Percentiles rank a stretch among this genome's conserved stretches.
Evolutionary conservation across 1,139 yeast genomes (phyloP).

Genomic region (Taphrina pruni): DNA sequence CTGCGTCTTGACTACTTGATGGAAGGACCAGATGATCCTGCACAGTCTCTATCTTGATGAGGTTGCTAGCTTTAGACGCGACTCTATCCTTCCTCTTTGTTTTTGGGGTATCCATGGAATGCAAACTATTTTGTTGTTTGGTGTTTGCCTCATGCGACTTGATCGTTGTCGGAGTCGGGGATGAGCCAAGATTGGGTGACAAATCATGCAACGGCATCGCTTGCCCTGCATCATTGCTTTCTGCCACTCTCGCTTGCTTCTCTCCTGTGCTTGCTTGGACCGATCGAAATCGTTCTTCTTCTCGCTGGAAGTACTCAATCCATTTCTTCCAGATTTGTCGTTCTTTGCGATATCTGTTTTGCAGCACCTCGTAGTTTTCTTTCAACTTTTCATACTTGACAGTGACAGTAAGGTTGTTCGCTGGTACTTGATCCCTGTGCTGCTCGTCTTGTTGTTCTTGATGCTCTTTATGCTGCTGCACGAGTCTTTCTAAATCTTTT

Average conservation of each 20-base stretch:
- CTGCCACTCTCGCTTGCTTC: background rate
- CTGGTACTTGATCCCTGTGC: background rate
- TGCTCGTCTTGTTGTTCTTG: background rate
- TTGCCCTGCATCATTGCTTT: background rate
- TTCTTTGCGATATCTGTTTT: slow-evolving; percentile 8
- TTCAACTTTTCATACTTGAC: slow-evolving; percentile 12
- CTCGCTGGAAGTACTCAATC: slow-evolving; percentile 1
- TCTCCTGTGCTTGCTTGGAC: background rate
- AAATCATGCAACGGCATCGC: slow-evolving; percentile 1
- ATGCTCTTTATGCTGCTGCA: background rate
- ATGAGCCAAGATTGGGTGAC: slow-evolving; percentile 1
- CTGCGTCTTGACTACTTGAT: slow-evolving; percentile 19
- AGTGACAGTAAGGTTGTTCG: background rate
- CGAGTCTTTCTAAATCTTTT: background rate
- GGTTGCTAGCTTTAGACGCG: background rate
- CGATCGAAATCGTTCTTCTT: background rate
- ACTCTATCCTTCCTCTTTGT: background rate
- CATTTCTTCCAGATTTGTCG: slow-evolving; percentile 18
- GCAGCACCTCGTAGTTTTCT: background rate
- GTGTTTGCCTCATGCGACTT: background rate
- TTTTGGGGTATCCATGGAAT: background rate
- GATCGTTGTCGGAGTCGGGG: background rate
- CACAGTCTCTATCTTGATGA: background rate
- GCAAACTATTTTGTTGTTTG: background rate
- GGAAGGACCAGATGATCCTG: background rate